Base-by-base conservation (phyloP, 441 rosid species). In the Pelargonium australe region DNA sequence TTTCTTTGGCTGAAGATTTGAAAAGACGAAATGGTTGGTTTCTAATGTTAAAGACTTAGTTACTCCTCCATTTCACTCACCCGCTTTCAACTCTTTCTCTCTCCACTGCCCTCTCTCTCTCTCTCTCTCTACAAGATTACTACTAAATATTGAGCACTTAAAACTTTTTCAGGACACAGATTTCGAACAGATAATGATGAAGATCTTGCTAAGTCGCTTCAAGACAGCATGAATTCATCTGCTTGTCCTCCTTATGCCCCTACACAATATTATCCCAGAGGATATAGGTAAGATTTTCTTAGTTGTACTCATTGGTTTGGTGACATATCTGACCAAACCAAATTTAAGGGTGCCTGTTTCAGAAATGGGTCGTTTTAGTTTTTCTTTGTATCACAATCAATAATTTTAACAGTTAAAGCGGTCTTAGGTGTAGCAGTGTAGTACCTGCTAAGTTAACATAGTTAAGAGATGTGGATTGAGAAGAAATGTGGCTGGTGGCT, bases 11-110 rank as follows among this genome's bases (percentile, higher is more conserved):
- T 40, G 97, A 94, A 72, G 86, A 81, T 69, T 70, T 68, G 69
- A 84, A 74, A 73, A 87, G 82, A 67, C 92, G 85, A 76, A 84
- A 73, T 73, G 91, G 92, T 83, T 73, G 57, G 70, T 49, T 49
- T 49, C 55, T 49, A 49, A 13, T 49, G 16, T 13, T 49, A 49
- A 13, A 11, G n/a, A 11, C 10, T 49, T 44, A 2, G 55, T 44
- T 49, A 4, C 16, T 5, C 55, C 13, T 49, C 5, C n/a, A 11
- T n/a, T n/a, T n/a, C n/a, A n/a, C n/a, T n/a, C n/a, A n/a, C n/a
- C n/a, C n/a, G n/a, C n/a, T n/a, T n/a, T n/a, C n/a, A n/a, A n/a
- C n/a, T n/a, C n/a, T n/a, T n/a, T n/a, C n/a, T n/a, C n/a, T n/a
- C n/a, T n/a, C 55, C 55, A 12, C 16, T 49, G 5, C 13, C 55